Evolutionary conservation across 2,329 filamentous ascomycete species (phyloP).

Genomic region (Epichloe scottii): DNA sequence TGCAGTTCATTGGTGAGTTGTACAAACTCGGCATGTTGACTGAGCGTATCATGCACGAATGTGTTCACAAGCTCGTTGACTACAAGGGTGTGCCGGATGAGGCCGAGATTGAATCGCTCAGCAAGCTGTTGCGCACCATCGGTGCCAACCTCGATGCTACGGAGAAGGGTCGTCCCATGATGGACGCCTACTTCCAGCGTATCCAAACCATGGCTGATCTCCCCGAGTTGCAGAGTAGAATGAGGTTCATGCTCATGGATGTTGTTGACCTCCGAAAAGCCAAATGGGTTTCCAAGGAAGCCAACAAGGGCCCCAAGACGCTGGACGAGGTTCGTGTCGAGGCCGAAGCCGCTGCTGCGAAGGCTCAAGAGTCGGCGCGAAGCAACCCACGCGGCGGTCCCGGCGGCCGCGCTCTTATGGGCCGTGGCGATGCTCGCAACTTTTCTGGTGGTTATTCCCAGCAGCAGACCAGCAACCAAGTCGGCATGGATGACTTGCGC

Average conservation of each 20-base stretch:
- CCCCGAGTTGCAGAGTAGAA: conserved; percentile 70
- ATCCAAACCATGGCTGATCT: conserved; percentile 74
- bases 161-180: conserved; percentile 73
- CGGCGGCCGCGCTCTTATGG: conserved; percentile 57
- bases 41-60: conserved; percentile 98
- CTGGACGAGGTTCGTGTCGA: conserved; percentile 82
- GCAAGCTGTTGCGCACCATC: conserved; percentile 83
- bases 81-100: conserved; percentile 90
- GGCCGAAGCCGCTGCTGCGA: conserved; percentile 67
- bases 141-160: conserved; percentile 74
- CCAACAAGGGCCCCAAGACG: conserved; percentile 92
- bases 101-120: conserved; percentile 90
- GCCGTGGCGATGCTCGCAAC: conserved; percentile 77
- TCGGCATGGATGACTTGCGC: conserved; percentile 83
- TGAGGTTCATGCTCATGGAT: conserved; percentile 96
- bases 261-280: conserved; percentile 69
- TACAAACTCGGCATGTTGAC: conserved; percentile 99
- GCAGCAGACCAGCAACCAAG: conserved; percentile 68
- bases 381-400: conserved; percentile 49
- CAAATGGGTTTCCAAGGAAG: conserved; percentile 77
- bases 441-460: conserved; percentile 64
- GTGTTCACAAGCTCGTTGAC: conserved; percentile 92
- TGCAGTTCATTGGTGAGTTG: conserved; percentile 97
- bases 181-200: conserved; percentile 87
- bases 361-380: conserved; percentile 60